Conservation (phyloP, 352 stramenopile species). For the Pythium plurisporium region DNA sequence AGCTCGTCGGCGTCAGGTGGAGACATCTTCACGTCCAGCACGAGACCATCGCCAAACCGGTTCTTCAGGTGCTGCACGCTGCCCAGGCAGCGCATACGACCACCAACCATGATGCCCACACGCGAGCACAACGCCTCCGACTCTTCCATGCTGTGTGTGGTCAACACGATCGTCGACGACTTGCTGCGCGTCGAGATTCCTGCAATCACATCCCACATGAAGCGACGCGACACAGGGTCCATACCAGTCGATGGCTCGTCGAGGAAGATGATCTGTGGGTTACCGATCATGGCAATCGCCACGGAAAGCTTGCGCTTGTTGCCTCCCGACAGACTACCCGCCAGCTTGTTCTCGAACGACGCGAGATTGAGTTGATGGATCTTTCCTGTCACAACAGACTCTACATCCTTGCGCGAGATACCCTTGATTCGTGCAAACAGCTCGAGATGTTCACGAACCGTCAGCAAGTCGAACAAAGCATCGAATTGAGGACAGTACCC, state of each 20-base stretch:
- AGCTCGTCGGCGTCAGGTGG: constrained; percentile 31
- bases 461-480: constrained; percentile 80
- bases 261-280: constrained; percentile 88
- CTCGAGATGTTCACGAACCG: constrained; percentile 83
- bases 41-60: constrained; percentile 93
- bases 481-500: constrained; percentile 94
- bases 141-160: constrained; percentile 96
- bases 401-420: constrained; percentile 30
- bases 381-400: constrained; percentile 52
- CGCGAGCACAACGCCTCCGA: constrained; percentile 93
- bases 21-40: constrained; percentile 80
- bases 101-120: constrained; percentile 92
- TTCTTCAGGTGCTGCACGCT: constrained; percentile 94
- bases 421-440: constrained; percentile 91
- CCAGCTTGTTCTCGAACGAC: constrained; percentile 68
- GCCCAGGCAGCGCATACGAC: constrained; percentile 71
- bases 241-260: constrained; percentile 90
- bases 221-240: constrained; percentile 92
- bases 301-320: constrained; percentile 94
- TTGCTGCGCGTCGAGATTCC: constrained; percentile 65
- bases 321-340: constrained; percentile 66
- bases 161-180: constrained; percentile 87
- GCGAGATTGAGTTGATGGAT: constrained; percentile 72
- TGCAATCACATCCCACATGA: constrained; percentile 95
- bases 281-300: constrained; percentile 91